Base-by-base conservation (phyloP, 208 protist genomes). In the Trypanosoma cruzi region DNA sequence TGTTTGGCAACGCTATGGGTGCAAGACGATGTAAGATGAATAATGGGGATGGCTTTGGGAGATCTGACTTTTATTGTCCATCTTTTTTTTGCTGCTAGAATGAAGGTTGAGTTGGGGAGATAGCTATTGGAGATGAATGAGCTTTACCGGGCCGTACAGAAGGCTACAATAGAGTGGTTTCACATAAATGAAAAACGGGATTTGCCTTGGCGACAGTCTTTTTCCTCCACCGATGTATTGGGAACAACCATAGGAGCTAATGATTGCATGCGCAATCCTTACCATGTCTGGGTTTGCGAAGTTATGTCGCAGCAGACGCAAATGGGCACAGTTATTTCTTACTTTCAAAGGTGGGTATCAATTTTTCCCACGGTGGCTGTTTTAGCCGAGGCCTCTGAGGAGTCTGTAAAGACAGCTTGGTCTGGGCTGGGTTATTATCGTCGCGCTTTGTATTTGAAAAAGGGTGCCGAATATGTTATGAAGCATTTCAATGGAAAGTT, bases 291-390 rank as follows among this genome's bases (percentile, higher is more conserved):
- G 95, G 92, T 98, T 42, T 96, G 86, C 1, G 95, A 98, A 75
- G 90, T 98, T 24, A 98, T 98, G 95, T 93, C 92, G 0, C 97
- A 98, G 74, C 97, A 98, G 75, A 98, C 97, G 5, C 91, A 86
- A 37, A 92, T 98, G 59, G 84, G 80, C 8, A 97, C 93, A 0
- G 95, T 98, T 29, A 89, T 97, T 56, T 46, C 57, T 31, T 98
- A 98, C 76, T 98, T 87, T 66, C 49, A 62, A 4, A 40, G 49
- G 31, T 98, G 97, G 96, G 94, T 98, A 82, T 55, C 65, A 13
- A 59, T 69, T 36, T 98, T 98, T 59, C 94, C 96, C 5, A 94
- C 84, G 4, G 77, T 96, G 14, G 71, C 83, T 36, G 73, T 44
- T 49, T 70, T 98, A 26, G 89, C 95, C 1, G 77, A 63, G 4